Evolutionary conservation across 2,329 filamentous ascomycete species (phyloP).

Genomic region (Ilyonectria destructans): DNA sequence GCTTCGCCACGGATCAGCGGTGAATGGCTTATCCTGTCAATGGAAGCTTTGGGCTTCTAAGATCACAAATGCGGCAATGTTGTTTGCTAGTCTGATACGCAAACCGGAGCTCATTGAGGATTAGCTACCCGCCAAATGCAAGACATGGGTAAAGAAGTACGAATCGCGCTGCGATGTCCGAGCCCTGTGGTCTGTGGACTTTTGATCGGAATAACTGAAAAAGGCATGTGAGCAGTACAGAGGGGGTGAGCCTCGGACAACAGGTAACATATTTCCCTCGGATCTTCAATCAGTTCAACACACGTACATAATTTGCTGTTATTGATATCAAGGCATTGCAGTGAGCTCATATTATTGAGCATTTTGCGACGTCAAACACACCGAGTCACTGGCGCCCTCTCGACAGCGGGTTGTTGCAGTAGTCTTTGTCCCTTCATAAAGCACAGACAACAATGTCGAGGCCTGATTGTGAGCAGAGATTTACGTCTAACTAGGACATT

Average conservation of each 20-base stretch:
- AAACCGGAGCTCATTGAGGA: slow-evolving; percentile 7
- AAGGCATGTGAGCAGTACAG: slow-evolving; percentile 6
- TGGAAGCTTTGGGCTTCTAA: background rate
- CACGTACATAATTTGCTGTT: background rate
- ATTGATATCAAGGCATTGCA: background rate
- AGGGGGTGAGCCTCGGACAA: background rate
- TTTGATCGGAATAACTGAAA: background rate
- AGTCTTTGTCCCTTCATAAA: background rate
- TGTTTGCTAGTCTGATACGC: slow-evolving; percentile 23
- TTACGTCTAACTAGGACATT: slow-evolving; percentile 10
- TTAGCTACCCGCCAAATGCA: slow-evolving; percentile 2
- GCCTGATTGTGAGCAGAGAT: background rate
- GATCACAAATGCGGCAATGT: slow-evolving; percentile 3
- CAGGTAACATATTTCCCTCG: slow-evolving; percentile 6
- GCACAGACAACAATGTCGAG: background rate
- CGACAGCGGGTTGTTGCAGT: background rate
- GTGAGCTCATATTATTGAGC: slow-evolving; percentile 6
- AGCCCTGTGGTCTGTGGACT: no score
- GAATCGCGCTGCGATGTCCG: background rate
- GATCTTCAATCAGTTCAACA: slow-evolving; percentile 2
- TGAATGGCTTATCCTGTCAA: background rate
- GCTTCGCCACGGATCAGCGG: no score
- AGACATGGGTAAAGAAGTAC: slow-evolving; percentile 15
- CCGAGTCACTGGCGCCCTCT: slow-evolving; percentile 11
- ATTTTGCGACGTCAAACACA: slow-evolving; percentile 9